Percentiles rank a stretch among this genome's conserved stretches.
Evolutionary conservation across 805 yeast species (phyloP).

Genomic region (Dipodascus geniculatus): DNA sequence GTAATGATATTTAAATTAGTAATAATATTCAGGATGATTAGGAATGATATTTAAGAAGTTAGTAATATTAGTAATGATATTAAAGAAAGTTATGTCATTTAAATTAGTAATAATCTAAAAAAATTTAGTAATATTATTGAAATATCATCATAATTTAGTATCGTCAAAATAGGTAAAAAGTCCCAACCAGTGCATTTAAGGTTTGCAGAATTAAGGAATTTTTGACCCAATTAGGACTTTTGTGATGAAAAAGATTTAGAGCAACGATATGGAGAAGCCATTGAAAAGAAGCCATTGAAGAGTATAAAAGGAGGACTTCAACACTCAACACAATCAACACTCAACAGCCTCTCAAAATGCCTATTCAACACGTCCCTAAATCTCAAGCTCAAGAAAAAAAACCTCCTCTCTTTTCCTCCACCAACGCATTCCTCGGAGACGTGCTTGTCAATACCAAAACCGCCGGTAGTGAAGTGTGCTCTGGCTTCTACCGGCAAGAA

Average conservation of each 20-base stretch:
- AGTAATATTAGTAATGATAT: no score
- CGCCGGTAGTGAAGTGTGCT: conserved; percentile 44
- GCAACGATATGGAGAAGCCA: no score
- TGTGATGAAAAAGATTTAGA: not conserved
- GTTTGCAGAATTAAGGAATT: not conserved
- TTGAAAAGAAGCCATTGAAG: not conserved
- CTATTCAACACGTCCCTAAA: conserved; percentile 1
- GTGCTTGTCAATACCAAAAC: conserved; percentile 50
- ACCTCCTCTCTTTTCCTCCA: conserved; percentile 50
- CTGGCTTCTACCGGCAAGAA: conserved; percentile 64
- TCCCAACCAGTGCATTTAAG: no score
- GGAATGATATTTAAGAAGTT: no score
- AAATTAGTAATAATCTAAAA: no score
- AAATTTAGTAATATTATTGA: no score
- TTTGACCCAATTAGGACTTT: not conserved
- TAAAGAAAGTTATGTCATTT: no score
- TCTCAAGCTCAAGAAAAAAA: conserved; percentile 14
- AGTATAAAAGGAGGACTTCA: not conserved
- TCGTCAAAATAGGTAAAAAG: no score
- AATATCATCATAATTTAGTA: no score
- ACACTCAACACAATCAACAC: not conserved
- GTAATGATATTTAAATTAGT: no score
- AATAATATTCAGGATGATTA: no score
- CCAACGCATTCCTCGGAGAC: conserved; percentile 61
- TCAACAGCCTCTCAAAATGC: not conserved